Conservation (phyloP, 768 basidiomycete genomes). For the Auricularia auricula-judae region DNA sequence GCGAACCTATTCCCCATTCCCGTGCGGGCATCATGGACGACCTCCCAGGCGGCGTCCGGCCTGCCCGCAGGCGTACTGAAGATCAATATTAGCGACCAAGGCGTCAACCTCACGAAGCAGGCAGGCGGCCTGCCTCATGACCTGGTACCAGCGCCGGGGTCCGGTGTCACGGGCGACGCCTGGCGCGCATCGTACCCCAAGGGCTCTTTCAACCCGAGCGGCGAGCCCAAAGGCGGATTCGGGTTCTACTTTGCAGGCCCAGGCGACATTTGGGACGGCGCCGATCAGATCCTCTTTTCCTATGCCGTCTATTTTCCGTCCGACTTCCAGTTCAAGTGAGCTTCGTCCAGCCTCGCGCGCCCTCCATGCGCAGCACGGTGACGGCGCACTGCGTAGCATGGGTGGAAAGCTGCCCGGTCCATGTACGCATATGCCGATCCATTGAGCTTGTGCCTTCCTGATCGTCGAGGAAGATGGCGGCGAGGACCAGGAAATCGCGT, state of each 20-base stretch:
- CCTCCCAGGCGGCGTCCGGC: constrained; percentile 17
- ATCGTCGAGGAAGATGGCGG: constrained; percentile 28
- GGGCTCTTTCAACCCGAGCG: constrained; percentile 45
- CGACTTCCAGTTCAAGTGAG: constrained; percentile 43
- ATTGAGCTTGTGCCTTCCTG: not conserved
- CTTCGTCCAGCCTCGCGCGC: not conserved
- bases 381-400: constrained; percentile 12
- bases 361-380: not conserved
- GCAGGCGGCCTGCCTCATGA: constrained; percentile 27
- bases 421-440: constrained; percentile 30
- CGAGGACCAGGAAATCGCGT: constrained; percentile 32
- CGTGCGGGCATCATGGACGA: constrained; percentile 32
- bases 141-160: constrained; percentile 34
- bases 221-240: constrained; percentile 43
- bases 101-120: constrained; percentile 30
- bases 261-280: constrained; percentile 39
- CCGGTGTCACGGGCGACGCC: constrained; percentile 10
- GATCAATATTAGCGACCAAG: constrained; percentile 29
- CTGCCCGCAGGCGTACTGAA: constrained; percentile 16
- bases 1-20: constrained; percentile 32
- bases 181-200: constrained; percentile 45
- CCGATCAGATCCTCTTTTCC: constrained; percentile 41
- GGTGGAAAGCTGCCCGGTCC: constrained; percentile 72
- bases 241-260: constrained; percentile 66
- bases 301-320: constrained; percentile 51